Percentiles rank a stretch among this genome's conserved stretches.
Evolutionary conservation across 1,284 basidiomycete genomes (phyloP).

Genomic region (Phylloboletellus chloephorus): DNA sequence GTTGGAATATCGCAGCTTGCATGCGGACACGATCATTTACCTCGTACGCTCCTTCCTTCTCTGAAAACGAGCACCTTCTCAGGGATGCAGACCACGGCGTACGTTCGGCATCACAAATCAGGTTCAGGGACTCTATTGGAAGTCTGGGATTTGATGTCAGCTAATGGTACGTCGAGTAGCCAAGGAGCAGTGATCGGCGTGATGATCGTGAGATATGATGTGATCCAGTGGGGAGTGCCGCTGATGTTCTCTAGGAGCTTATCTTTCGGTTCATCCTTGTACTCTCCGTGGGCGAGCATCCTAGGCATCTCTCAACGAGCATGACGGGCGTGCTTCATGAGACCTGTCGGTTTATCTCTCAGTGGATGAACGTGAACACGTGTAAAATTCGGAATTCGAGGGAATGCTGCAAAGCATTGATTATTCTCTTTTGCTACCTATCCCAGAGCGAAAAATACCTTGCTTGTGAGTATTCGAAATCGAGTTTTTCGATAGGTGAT

Average conservation of each 20-base stretch:
- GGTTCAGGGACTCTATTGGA: not conserved
- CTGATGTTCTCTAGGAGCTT: conserved; percentile 23
- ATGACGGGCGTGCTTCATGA: conserved; percentile 17
- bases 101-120: conserved; percentile 37
- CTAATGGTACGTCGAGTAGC: not conserved
- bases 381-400: conserved; percentile 27
- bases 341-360: conserved; percentile 19
- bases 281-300: conserved; percentile 14
- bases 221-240: not conserved
- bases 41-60: conserved; percentile 39
- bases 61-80: conserved; percentile 6
- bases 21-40: conserved; percentile 44
- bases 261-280: conserved; percentile 19
- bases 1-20: conserved; percentile 46
- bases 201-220: conserved; percentile 20
- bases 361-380: conserved; percentile 23
- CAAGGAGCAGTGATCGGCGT: conserved; percentile 17
- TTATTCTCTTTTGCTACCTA: conserved; percentile 34
- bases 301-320: conserved; percentile 16
- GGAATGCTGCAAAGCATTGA: conserved; percentile 33
- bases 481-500: not conserved
- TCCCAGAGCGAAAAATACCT: conserved; percentile 21
- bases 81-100: conserved; percentile 43
- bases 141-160: conserved; percentile 3
- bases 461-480: conserved; percentile 23